phyloP scores from a whole-genome alignment of 2,329 filamentous ascomycete genomes.

The Xylaria sp. region DNA sequence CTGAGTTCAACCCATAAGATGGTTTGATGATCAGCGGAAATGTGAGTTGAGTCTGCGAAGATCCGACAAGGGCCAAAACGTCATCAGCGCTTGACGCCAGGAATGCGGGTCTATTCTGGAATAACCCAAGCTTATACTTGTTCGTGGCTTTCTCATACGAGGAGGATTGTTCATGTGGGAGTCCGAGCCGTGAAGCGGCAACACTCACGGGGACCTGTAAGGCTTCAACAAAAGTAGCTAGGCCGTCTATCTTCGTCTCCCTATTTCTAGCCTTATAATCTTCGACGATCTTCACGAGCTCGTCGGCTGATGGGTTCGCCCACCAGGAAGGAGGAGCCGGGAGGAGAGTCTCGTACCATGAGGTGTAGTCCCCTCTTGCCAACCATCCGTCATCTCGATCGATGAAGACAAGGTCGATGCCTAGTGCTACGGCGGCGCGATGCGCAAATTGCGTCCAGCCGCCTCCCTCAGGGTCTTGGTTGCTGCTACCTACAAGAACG shows the following conservation, averaged over 20 bases:
- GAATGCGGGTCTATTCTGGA: constrained; percentile 41
- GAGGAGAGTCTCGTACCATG: constrained; percentile 45
- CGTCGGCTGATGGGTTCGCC: constrained; percentile 43
- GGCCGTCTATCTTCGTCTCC: constrained; percentile 40
- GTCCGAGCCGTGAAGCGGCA: constrained; percentile 41
- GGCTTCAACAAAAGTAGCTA: constrained; percentile 45
- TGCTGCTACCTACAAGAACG: constrained; percentile 45
- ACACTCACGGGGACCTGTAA: constrained; percentile 43
- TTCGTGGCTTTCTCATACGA: constrained; percentile 46
- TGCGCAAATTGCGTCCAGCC: constrained; percentile 45
- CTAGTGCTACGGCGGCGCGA: constrained; percentile 41
- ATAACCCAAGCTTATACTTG: constrained; percentile 43
- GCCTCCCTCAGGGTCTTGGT: constrained; percentile 43
- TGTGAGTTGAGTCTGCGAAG: constrained; percentile 30
- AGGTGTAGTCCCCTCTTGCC: constrained; percentile 37
- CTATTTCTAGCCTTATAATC: constrained; percentile 35
- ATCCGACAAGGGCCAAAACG: constrained; percentile 33
- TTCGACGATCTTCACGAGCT: constrained; percentile 38
- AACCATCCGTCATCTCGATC: constrained; percentile 44
- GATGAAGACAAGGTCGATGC: constrained; percentile 46
- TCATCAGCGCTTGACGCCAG: constrained; percentile 41
- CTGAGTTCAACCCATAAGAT: constrained; percentile 45
- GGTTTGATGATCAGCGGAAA: constrained; percentile 49
- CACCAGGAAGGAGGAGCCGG: constrained; percentile 41
- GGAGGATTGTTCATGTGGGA: constrained; percentile 40